phyloP scores from a whole-genome alignment of 202 grass and related monocot species.

The Digitaria exilis region DNA sequence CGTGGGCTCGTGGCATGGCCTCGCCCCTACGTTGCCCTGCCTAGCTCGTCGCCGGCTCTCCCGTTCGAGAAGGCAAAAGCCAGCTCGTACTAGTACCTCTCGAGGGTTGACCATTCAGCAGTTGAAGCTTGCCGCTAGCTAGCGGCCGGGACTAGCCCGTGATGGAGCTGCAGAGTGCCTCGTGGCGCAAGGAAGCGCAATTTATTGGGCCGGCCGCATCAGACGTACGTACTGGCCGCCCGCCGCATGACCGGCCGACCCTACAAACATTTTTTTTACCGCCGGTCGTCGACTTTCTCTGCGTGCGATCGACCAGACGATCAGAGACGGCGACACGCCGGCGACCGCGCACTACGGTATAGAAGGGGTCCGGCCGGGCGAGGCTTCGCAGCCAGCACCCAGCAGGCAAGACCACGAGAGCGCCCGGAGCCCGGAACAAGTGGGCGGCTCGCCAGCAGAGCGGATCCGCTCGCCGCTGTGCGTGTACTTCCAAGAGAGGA shows the following conservation, averaged over 20 bases:
- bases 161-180: not conserved
- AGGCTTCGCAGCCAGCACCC: too few species aligned
- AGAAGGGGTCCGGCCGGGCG: not conserved
- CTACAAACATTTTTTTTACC: not conserved
- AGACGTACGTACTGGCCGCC: not conserved
- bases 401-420: not conserved
- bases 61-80: not conserved
- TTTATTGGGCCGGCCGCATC: constrained; percentile 19
- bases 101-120: constrained; percentile 21
- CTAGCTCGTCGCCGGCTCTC: not conserved
- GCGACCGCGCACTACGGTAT: not conserved
- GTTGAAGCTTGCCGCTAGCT: not conserved
- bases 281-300: not conserved
- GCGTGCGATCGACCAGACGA: not conserved
- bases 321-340: not conserved
- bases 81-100: not conserved
- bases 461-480: not conserved
- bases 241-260: not conserved
- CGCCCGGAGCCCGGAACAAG: not conserved
- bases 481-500: not conserved
- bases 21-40: too few species aligned
- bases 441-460: constrained; percentile 3
- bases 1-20: too few species aligned
- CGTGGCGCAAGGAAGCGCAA: constrained; percentile 7
- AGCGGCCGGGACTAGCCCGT: not conserved